phyloP scores from a whole-genome alignment of 116 monocot genomes.

The Iris pallida region DNA sequence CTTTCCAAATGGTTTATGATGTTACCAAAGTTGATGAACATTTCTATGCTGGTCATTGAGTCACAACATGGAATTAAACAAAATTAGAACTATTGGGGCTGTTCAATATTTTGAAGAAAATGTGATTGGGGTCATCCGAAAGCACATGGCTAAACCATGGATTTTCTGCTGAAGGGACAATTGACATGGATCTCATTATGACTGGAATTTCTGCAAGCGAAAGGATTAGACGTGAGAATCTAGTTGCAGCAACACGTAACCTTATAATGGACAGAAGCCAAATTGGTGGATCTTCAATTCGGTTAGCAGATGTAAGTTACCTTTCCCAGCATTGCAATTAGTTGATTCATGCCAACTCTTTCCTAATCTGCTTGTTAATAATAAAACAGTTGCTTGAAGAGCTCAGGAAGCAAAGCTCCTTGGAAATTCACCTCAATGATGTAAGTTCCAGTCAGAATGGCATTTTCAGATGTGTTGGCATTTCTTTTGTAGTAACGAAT shows the following conservation, averaged over 20 bases:
- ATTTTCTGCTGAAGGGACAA: constrained; percentile 45
- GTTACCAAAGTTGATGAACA: no score
- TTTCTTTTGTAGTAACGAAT: background rate
- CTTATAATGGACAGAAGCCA: constrained; percentile 81
- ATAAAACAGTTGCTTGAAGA: constrained; percentile 81
- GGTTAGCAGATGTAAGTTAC: constrained; percentile 49
- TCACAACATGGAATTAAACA: no score
- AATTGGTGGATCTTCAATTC: constrained; percentile 66
- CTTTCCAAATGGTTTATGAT: no score
- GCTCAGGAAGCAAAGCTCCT: constrained; percentile 60
- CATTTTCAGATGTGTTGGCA: background rate
- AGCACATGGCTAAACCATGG: no score
- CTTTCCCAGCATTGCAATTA: background rate
- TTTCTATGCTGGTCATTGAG: no score
- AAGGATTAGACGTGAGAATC: constrained; percentile 68
- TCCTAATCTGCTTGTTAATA: constrained; percentile 1
- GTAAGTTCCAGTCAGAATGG: constrained; percentile 40
- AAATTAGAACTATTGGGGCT: no score
- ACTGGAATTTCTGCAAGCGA: constrained; percentile 96
- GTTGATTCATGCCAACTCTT: background rate
- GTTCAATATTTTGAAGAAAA: no score
- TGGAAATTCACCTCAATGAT: constrained; percentile 76
- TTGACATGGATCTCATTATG: constrained; percentile 98
- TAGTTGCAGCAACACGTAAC: constrained; percentile 61
- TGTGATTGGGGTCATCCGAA: no score